Evolutionary conservation across 257 asterid species (phyloP), one percentile per base, ranked within the genome.

Genomic region (Primulina huaijiensis): DNA sequence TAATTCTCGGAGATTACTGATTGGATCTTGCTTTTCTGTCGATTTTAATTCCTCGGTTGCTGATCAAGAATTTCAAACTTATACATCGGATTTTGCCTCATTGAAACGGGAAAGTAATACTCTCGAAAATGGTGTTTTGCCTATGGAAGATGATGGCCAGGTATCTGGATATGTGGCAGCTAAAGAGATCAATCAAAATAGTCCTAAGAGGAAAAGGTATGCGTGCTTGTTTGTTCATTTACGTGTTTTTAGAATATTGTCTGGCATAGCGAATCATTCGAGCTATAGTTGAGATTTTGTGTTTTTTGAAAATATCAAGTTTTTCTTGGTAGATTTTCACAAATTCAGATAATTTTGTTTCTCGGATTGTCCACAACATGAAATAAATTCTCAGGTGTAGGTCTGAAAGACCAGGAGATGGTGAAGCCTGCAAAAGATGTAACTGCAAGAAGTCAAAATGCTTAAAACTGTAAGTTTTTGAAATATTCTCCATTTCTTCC

Each of bases 381-480:
- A 73, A 52, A 60, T 69, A 55, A 21, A 58, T 67, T 76, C n/a
- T 53, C 84, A 93, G 99, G 80, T 87, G 89, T 62, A 85, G 75
- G 77, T 58, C 71, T 50, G 97, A 93, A 31, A 76, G 73, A 69
- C 64, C 72, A n/a, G 86, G 78, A 43, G 97, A 93, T 50, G 85
- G 85, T 12, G 96, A 78, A 56, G 34, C 88, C 4, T 93, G 99
- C 68, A 93, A 93, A 81, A 83, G 99, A 63, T 93, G 99, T 63
- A 93, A 90, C 82, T 93, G 99, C 85, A 93, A 91, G 87, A 91
- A 90, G 76, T 87, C 97, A 46, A 93, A 90, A 81, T 93, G 99
- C 88, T 87, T 93, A 74, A 93, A 93, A 72, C 96, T 93, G 98
- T 93, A 80, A 87, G 97, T 73, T 57, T 35, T 62, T 74, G 10